Evolutionary conservation across 768 basidiomycete species (phyloP).

Genomic region (Phylloporus arenicola): DNA sequence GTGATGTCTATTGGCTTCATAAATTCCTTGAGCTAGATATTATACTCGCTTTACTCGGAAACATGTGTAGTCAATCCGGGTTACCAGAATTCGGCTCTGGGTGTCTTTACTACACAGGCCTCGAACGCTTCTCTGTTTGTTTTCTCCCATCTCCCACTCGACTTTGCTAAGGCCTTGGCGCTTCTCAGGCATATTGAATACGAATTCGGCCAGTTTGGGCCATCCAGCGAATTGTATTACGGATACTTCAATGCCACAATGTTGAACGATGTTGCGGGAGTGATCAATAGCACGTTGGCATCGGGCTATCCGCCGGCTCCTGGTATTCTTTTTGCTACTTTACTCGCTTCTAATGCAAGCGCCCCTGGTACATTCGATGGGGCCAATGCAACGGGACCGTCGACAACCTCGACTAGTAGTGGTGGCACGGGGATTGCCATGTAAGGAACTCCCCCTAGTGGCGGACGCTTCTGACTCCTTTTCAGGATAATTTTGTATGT

Average conservation of each 20-base stretch:
- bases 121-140: constrained; percentile 51
- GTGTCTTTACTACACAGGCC: constrained; percentile 73
- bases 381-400: constrained; percentile 13
- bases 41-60: constrained; percentile 69
- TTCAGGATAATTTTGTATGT: constrained; percentile 74
- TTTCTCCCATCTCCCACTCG: neutral
- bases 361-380: constrained; percentile 12
- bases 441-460: constrained; percentile 36
- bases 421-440: constrained; percentile 68
- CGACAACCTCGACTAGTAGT: constrained; percentile 10
- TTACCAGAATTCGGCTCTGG: constrained; percentile 65
- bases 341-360: constrained; percentile 62
- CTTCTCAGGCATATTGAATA: constrained; percentile 44
- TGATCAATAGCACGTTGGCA: constrained; percentile 42
- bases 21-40: constrained; percentile 41
- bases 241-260: constrained; percentile 54
- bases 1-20: neutral
- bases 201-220: constrained; percentile 57
- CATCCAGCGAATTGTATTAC: constrained; percentile 47
- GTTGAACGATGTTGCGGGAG: constrained; percentile 48
- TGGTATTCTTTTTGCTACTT: constrained; percentile 66
- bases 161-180: neutral
- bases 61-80: constrained; percentile 73
- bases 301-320: constrained; percentile 39
- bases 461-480: constrained; percentile 8